Percentiles rank a stretch among this genome's conserved stretches.
phyloP scores from a whole-genome alignment of 1,284 basidiomycete species.

The Heterobasidion irregulare region DNA sequence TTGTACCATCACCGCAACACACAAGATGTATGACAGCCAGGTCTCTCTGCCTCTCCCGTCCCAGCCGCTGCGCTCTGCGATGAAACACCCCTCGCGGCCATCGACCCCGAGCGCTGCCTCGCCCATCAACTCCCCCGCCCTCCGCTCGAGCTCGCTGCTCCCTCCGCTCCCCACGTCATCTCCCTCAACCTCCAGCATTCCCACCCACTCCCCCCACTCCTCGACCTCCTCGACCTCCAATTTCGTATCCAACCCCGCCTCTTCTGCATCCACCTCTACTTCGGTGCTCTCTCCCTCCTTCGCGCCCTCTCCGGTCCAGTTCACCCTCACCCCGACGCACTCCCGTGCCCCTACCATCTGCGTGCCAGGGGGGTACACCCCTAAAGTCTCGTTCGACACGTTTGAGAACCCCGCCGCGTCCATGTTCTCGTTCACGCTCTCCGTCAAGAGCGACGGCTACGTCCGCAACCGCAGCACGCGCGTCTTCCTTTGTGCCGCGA shows the following conservation, averaged over 20 bases:
- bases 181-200: not conserved
- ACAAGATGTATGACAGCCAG: not conserved
- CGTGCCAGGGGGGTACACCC: constrained; percentile 50
- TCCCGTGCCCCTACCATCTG: constrained; percentile 13
- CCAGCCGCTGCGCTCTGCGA: constrained; percentile 36
- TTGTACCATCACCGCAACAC: not conserved
- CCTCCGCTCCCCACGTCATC: constrained; percentile 7
- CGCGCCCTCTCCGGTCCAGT: not conserved
- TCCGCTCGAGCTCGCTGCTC: constrained; percentile 7
- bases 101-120: constrained; percentile 15
- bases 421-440: constrained; percentile 56
- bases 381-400: constrained; percentile 74
- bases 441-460: constrained; percentile 83
- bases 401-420: constrained; percentile 31
- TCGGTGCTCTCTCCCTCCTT: not conserved
- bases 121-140: constrained; percentile 12
- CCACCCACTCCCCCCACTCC: not conserved
- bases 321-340: constrained; percentile 9
- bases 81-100: constrained; percentile 33
- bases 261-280: not conserved
- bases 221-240: not conserved
- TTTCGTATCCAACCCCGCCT: constrained; percentile 4
- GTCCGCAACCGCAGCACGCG: constrained; percentile 73
- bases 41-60: constrained; percentile 13
- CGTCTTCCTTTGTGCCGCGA: constrained; percentile 87